These are phyloP conservation scores for Solanum chmielewskii DNA, from an alignment of 257 asterid genomes.

Conservation along the genomic window DNA sequence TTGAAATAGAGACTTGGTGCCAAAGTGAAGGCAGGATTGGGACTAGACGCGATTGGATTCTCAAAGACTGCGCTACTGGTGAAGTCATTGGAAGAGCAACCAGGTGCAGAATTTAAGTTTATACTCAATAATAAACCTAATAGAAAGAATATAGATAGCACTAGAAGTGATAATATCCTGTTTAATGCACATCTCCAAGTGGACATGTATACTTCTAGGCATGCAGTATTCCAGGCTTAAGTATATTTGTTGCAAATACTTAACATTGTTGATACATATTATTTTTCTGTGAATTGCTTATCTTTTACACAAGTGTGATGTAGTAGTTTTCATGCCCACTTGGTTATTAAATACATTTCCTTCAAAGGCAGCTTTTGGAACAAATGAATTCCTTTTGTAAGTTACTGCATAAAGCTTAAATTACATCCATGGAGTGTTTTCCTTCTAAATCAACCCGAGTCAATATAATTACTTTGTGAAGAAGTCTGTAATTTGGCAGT, in stretches of 20 bases:
- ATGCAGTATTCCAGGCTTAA: not conserved
- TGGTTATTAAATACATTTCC: not conserved
- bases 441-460: not conserved
- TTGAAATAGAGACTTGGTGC: conserved; percentile 99
- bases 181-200: not conserved
- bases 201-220: not conserved
- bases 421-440: not conserved
- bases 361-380: not conserved
- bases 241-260: not conserved
- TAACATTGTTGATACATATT: not conserved
- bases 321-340: not conserved
- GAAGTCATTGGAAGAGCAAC: conserved; percentile 97
- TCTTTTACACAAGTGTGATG: not conserved
- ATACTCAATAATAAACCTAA: not conserved
- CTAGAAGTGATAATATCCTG: not conserved
- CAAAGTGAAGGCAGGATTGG: conserved; percentile 90
- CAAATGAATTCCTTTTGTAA: not conserved
- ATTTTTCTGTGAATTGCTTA: not conserved
- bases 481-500: not conserved
- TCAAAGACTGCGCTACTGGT: conserved; percentile 64
- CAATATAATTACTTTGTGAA: not conserved
- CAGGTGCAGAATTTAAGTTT: conserved; percentile 31
- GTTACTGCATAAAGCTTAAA: not conserved
- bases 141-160: not conserved
- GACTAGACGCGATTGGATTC: conserved; percentile 92